phyloP scores from a whole-genome alignment of 2,329 filamentous ascomycete genomes.

The Neobulgaria alba region DNA sequence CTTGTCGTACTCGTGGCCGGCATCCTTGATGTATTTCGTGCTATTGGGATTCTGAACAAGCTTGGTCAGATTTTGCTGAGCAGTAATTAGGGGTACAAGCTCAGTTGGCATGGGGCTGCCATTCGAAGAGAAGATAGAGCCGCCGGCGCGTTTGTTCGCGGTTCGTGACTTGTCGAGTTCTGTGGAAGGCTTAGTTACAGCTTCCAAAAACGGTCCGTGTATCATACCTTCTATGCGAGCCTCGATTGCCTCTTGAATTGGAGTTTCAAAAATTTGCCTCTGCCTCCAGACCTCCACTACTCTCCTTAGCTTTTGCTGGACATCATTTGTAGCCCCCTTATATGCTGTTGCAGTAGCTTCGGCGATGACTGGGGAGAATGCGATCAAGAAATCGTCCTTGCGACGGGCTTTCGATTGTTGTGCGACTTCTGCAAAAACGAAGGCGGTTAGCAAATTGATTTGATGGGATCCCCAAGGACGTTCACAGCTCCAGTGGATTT shows the following conservation, averaged over 20 bases:
- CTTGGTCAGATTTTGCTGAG: conserved; percentile 68
- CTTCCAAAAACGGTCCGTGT: background rate
- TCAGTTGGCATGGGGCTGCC: conserved; percentile 61
- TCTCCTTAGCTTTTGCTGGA: conserved; percentile 78
- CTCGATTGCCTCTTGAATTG: conserved; percentile 76
- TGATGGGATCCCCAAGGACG: too few species aligned
- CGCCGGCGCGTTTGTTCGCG: conserved; percentile 45
- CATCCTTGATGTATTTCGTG: conserved; percentile 56
- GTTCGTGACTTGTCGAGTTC: conserved; percentile 56
- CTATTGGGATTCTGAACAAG: conserved; percentile 58
- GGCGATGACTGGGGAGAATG: conserved; percentile 84
- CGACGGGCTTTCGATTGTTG: conserved; percentile 91
- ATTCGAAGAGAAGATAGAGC: conserved; percentile 60
- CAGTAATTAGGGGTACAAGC: conserved; percentile 63
- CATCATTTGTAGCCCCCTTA: conserved; percentile 75
- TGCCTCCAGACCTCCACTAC: conserved; percentile 94
- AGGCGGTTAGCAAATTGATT: conserved; percentile 16
- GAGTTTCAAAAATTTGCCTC: conserved; percentile 70
- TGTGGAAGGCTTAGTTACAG: too few species aligned
- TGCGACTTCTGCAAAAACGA: conserved; percentile 62
- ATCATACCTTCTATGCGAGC: conserved; percentile 64
- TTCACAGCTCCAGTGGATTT: too few species aligned
- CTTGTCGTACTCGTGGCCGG: conserved; percentile 79
- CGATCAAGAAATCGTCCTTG: conserved; percentile 86
- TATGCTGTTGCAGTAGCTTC: conserved; percentile 89